Percentiles rank a stretch among this genome's conserved stretches.
Conservation (phyloP, 2,329 filamentous ascomycete genomes). For the Neoascochyta sp. region DNA sequence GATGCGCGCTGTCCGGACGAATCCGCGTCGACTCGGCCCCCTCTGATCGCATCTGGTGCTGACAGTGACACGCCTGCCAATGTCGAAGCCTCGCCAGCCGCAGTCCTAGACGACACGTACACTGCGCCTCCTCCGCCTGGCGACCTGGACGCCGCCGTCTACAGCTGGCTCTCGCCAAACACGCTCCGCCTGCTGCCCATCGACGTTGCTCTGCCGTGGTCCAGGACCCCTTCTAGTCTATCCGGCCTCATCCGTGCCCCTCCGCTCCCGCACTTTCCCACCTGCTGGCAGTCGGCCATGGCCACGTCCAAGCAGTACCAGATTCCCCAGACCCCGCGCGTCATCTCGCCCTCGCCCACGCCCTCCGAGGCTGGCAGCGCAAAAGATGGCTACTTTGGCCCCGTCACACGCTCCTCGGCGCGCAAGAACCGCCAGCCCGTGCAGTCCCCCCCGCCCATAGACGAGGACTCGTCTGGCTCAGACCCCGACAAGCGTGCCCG, state of each 20-base stretch:
- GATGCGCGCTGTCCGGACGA: conserved; percentile 36
- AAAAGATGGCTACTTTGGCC: conserved; percentile 63
- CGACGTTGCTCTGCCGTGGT: conserved; percentile 24
- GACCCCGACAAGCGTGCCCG: conserved; percentile 59
- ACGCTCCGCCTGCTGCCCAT: conserved; percentile 16
- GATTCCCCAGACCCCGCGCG: conserved; percentile 75
- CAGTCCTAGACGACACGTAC: conserved; percentile 14
- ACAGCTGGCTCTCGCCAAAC: conserved; percentile 7
- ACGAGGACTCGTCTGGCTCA: conserved; percentile 57
- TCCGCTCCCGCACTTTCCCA: conserved; percentile 57
- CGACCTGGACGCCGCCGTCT: conserved; percentile 5
- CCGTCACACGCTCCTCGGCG: conserved; percentile 72
- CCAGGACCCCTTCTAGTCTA: conserved; percentile 40
- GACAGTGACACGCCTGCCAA: conserved; percentile 15
- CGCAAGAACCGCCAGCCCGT: conserved; percentile 58
- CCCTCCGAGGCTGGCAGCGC: conserved; percentile 46
- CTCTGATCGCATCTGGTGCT: conserved; percentile 16
- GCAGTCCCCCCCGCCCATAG: conserved; percentile 57
- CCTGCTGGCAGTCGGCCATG: conserved; percentile 40
- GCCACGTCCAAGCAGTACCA: conserved; percentile 50
- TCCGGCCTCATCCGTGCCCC: conserved; percentile 56
- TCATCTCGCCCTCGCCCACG: conserved; percentile 80
- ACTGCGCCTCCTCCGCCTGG: conserved; percentile 17
- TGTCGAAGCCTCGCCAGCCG: conserved; percentile 21
- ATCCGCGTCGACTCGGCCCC: conserved; percentile 21